Evolutionary conservation across 768 basidiomycete species (phyloP).

Genomic region (Pisolithus marmoratus): DNA sequence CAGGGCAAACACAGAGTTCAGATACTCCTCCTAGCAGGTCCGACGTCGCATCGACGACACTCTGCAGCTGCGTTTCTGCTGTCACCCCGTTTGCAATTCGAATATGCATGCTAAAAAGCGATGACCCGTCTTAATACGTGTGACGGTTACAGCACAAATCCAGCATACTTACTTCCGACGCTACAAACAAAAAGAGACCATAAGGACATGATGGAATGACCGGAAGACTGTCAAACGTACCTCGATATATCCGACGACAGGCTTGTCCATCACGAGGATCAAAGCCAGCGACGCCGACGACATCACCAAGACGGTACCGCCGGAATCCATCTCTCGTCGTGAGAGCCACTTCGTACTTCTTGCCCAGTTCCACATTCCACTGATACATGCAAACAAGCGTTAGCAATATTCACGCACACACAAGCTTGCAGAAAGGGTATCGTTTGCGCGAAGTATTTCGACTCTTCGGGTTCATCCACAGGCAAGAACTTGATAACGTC

Average conservation of each 20-base stretch:
- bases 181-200: too few relatives aligned
- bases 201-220: too few relatives aligned
- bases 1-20: too few relatives aligned
- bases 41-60: too few relatives aligned
- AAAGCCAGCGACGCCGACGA: constrained; percentile 17
- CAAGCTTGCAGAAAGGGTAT: background rate
- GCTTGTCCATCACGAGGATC: constrained; percentile 17
- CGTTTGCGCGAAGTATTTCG: constrained; percentile 12
- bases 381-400: constrained; percentile 1
- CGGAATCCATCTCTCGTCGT: constrained; percentile 22
- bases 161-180: too few relatives aligned
- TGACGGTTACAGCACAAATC: too few relatives aligned
- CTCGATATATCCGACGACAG: constrained; percentile 18
- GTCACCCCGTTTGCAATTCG: too few relatives aligned
- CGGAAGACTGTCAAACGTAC: constrained; percentile 3
- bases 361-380: constrained; percentile 16
- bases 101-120: too few relatives aligned
- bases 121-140: too few relatives aligned
- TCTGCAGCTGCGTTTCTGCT: too few relatives aligned
- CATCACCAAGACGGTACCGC: constrained; percentile 18
- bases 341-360: constrained; percentile 16
- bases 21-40: too few relatives aligned
- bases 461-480: constrained; percentile 16
- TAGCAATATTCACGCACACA: background rate
- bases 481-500: constrained; percentile 20